Conservation (phyloP, 495 filamentous ascomycete species). For the Trichoderma orchidacearum region DNA sequence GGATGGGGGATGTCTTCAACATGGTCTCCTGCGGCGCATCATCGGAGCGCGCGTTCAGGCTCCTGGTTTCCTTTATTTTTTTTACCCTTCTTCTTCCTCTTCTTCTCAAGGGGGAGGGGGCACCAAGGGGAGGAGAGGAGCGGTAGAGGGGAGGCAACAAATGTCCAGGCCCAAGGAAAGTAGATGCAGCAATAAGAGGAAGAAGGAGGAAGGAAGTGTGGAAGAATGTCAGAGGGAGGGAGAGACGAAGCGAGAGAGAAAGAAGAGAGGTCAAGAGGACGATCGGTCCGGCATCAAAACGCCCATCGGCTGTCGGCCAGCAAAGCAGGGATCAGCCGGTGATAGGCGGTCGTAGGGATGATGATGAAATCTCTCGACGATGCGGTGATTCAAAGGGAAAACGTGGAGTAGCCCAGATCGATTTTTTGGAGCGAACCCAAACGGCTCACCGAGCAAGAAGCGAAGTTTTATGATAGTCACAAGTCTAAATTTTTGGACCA, state of each 20-base stretch:
- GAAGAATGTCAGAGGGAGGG: too few species aligned
- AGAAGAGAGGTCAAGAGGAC: too few species aligned
- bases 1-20: conserved; percentile 33
- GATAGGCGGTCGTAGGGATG: not conserved
- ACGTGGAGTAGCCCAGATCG: not conserved
- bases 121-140: not conserved
- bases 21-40: conserved; percentile 25
- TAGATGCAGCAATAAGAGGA: too few species aligned
- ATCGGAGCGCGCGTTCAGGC: not conserved
- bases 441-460: not conserved
- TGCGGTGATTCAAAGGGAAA: not conserved
- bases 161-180: too few species aligned
- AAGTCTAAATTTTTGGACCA: not conserved
- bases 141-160: too few species aligned
- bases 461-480: not conserved
- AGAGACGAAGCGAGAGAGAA: too few species aligned
- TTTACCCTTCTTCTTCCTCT: not conserved
- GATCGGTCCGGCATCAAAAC: too few species aligned
- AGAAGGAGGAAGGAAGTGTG: not conserved
- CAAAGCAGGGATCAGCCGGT: not conserved
- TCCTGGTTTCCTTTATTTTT: not conserved
- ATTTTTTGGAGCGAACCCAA: not conserved
- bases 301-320: not conserved
- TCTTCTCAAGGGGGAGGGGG: not conserved
- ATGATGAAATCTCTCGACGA: too few species aligned